These are phyloP conservation scores for Hymenoscyphus salicellus DNA, from an alignment of 2,329 filamentous ascomycete genomes.

Conservation along the genomic window DNA sequence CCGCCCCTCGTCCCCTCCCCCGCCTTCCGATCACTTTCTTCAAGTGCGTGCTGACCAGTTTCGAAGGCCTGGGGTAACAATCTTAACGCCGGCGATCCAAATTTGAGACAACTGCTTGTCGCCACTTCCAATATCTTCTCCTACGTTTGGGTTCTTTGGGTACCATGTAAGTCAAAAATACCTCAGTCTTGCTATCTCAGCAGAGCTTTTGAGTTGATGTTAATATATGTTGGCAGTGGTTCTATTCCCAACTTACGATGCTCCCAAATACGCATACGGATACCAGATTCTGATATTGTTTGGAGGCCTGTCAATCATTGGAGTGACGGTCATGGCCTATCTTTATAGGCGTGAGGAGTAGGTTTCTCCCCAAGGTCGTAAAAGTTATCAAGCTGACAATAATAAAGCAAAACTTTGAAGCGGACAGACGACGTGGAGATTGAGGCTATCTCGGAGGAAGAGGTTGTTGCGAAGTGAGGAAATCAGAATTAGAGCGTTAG, in stretches of 20 bases:
- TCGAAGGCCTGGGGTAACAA: constrained; percentile 12
- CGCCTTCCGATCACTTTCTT: too few species aligned
- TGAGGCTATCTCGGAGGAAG: too few species aligned
- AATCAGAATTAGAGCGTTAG: too few species aligned
- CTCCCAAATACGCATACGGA: constrained; percentile 37
- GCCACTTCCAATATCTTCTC: constrained; percentile 13
- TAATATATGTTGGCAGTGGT: constrained; percentile 23
- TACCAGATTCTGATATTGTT: constrained; percentile 38
- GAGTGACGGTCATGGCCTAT: constrained; percentile 11
- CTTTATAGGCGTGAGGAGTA: constrained; percentile 8
- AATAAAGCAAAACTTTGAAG: too few species aligned
- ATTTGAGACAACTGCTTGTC: constrained; percentile 14
- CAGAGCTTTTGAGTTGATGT: background rate
- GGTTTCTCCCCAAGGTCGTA: background rate
- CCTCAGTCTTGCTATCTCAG: background rate
- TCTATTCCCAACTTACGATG: constrained; percentile 38
- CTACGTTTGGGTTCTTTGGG: constrained; percentile 8
- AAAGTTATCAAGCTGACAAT: too few species aligned
- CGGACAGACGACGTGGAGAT: too few species aligned
- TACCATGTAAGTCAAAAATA: constrained; percentile 7
- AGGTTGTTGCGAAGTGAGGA: too few species aligned
- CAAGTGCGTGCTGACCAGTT: background rate
- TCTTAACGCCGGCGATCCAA: constrained; percentile 1
- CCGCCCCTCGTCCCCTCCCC: background rate
- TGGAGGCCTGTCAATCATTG: constrained; percentile 32